Evolutionary conservation across 495 filamentous ascomycete genomes (phyloP).

Genomic region (Hypoxylon rickii): DNA sequence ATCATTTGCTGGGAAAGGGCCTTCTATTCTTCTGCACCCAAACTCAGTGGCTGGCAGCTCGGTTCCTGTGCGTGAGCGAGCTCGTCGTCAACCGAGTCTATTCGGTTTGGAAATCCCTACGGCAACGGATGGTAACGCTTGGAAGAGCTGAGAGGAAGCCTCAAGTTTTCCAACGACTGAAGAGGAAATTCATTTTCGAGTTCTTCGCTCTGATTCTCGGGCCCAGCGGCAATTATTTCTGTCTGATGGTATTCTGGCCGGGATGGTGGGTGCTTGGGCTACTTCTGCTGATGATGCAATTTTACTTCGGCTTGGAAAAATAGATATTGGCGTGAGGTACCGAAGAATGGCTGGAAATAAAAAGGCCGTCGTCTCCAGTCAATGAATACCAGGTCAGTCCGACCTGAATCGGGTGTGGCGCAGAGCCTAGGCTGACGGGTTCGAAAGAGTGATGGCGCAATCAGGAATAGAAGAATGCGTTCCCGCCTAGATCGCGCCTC

Average conservation of each 20-base stretch:
- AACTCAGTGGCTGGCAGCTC: slow-evolving; percentile 30
- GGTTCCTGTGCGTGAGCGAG: slow-evolving; percentile 17
- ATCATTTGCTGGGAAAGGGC: slow-evolving; percentile 30
- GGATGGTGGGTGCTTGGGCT: slow-evolving; percentile 50
- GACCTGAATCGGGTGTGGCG: background rate
- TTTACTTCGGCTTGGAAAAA: background rate
- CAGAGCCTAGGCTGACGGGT: background rate
- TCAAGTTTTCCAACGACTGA: slow-evolving; percentile 32
- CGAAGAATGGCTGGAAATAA: background rate
- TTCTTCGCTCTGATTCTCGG: slow-evolving; percentile 49
- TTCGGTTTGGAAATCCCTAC: slow-evolving; percentile 13
- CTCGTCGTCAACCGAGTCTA: slow-evolving; percentile 27
- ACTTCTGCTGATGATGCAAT: slow-evolving; percentile 1
- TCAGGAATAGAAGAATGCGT: slow-evolving; percentile 86
- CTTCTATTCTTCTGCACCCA: slow-evolving; percentile 34
- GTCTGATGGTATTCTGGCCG: slow-evolving; percentile 53
- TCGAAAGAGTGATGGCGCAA: background rate
- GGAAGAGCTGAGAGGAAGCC: slow-evolving; percentile 39
- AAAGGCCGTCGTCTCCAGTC: background rate
- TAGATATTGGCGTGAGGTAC: background rate
- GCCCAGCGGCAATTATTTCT: slow-evolving; percentile 44
- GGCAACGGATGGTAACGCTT: slow-evolving; percentile 4
- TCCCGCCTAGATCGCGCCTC: slow-evolving; percentile 81
- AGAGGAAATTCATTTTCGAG: slow-evolving; percentile 50
- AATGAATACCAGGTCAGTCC: background rate